These are phyloP conservation scores for Fonsecaea pedrosoi DNA, from an alignment of 2,329 filamentous ascomycete genomes.

Conservation along the genomic window DNA sequence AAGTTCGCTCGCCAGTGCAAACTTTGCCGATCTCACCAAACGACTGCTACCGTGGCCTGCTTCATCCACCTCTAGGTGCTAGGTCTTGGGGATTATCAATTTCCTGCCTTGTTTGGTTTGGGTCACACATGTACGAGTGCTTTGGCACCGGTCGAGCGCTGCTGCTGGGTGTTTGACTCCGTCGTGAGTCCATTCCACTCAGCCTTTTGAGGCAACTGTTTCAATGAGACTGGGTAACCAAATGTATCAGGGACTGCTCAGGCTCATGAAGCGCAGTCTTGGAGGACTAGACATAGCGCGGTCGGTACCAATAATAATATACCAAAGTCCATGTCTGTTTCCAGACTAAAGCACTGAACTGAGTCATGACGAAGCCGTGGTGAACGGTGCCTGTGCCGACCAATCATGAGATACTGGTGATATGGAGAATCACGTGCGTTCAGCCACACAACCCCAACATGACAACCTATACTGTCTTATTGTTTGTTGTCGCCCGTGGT, in stretches of 20 bases:
- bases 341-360: too few relatives aligned
- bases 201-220: neutral
- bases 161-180: neutral
- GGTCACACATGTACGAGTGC: neutral
- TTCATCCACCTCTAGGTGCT: neutral
- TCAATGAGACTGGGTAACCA: neutral
- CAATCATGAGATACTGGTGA: too few relatives aligned
- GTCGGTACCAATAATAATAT: neutral
- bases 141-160: too few relatives aligned
- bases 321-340: too few relatives aligned
- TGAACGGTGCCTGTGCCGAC: too few relatives aligned
- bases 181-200: constrained; percentile 1
- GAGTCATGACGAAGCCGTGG: too few relatives aligned
- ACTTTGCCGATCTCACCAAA: constrained; percentile 15
- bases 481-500: neutral
- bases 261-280: neutral
- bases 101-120: constrained; percentile 1
- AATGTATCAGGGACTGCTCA: neutral
- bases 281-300: neutral
- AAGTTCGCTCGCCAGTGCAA: neutral
- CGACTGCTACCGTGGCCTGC: constrained; percentile 6
- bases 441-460: too few relatives aligned
- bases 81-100: neutral
- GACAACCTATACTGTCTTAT: too few relatives aligned
- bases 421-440: too few relatives aligned